Conservation (phyloP, 2,329 filamentous ascomycete species). For the Cladosporium sp. region DNA sequence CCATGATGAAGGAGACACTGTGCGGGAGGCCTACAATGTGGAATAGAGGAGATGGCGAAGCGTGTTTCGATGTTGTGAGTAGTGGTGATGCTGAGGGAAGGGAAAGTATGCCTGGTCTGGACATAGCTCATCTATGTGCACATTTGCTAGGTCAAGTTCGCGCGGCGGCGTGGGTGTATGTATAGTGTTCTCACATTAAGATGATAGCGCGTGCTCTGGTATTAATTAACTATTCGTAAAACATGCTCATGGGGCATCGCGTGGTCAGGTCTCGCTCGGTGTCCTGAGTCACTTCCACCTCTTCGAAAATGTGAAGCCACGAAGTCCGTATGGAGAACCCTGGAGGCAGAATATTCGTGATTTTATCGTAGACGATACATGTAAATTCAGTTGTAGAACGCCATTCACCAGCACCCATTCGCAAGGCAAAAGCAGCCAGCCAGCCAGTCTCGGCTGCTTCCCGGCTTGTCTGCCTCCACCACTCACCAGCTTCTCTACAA, state of each 20-base stretch:
- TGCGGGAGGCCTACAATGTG: not conserved
- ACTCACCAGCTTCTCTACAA: not conserved
- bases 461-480: not conserved
- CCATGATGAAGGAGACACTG: not conserved
- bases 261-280: not conserved
- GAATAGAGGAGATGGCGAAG: not conserved
- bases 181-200: too few species aligned
- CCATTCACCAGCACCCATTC: not conserved
- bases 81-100: not conserved
- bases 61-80: not conserved
- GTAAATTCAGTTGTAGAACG: not conserved
- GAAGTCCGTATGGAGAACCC: too few species aligned
- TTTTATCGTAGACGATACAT: not conserved
- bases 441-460: constrained; percentile 3
- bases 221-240: not conserved
- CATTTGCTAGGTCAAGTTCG: too few species aligned
- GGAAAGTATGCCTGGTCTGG: not conserved
- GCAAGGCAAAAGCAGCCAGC: not conserved
- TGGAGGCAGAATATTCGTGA: not conserved
- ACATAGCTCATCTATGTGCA: not conserved
- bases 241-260: too few species aligned
- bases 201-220: not conserved
- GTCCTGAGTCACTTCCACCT: not conserved
- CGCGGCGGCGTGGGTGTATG: not conserved
- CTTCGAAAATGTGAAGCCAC: not conserved